Conservation (phyloP, 202 grass and related monocot genomes). For the Eragrostis tef region DNA sequence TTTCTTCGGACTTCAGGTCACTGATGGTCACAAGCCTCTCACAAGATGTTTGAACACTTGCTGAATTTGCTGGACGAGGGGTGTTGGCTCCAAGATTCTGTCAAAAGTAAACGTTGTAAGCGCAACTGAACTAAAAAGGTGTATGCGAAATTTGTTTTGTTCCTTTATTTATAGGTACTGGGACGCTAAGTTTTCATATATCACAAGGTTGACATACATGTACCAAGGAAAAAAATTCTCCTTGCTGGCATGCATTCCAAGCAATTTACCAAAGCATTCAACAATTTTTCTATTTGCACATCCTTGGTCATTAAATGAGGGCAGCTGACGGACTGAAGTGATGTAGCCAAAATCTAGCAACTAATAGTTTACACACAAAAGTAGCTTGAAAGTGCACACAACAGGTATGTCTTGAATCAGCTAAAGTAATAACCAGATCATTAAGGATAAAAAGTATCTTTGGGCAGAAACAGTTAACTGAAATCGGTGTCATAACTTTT, state of each 20-base stretch:
- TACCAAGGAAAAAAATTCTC: background rate
- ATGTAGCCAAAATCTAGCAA: background rate
- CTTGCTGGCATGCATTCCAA: background rate
- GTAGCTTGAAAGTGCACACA: slow-evolving; percentile 15
- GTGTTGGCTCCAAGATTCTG: slow-evolving; percentile 80
- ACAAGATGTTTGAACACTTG: slow-evolving; percentile 49
- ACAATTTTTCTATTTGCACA: slow-evolving; percentile 1
- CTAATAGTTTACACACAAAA: slow-evolving; percentile 22
- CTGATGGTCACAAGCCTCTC: slow-evolving; percentile 80
- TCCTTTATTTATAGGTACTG: background rate
- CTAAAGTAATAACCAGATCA: slow-evolving; percentile 36
- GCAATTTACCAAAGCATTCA: slow-evolving; percentile 2
- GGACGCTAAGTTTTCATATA: background rate
- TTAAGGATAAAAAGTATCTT: slow-evolving; percentile 3
- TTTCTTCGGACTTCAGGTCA: slow-evolving; percentile 84
- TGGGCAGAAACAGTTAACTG: background rate
- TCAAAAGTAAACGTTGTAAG: slow-evolving; percentile 21
- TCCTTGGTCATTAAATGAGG: background rate
- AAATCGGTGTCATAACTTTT: slow-evolving; percentile 45
- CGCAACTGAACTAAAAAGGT: background rate
- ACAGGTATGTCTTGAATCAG: slow-evolving; percentile 31
- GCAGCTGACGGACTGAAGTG: background rate
- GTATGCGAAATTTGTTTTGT: background rate
- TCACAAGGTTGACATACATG: background rate
- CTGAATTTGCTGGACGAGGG: slow-evolving; percentile 53